Conservation (phyloP, 2,329 filamentous ascomycete species). For the Monosporascus ibericus region DNA sequence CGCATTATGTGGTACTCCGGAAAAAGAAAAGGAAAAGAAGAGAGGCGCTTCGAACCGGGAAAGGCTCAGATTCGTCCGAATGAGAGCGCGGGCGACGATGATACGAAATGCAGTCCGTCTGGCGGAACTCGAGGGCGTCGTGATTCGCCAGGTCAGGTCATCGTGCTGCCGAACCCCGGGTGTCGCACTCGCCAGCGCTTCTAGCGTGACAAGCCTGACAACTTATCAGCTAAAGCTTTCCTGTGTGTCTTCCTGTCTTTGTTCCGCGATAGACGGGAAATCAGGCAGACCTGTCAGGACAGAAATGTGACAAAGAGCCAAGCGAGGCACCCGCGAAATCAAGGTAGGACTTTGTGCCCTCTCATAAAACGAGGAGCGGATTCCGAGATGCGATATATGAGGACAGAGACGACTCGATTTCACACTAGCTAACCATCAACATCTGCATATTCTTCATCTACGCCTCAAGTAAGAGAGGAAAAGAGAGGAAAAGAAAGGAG, state of each 20-base stretch:
- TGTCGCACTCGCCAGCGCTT: not conserved
- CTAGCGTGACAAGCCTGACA: not conserved
- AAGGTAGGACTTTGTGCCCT: not conserved
- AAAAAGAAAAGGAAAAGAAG: slow-evolving; percentile 4
- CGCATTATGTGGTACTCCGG: slow-evolving; percentile 9
- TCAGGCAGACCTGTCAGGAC: not conserved
- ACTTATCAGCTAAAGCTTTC: not conserved
- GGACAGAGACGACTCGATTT: not conserved
- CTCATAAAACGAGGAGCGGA: not conserved
- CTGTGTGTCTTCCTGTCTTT: not conserved
- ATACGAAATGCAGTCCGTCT: not conserved
- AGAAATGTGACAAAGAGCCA: not conserved
- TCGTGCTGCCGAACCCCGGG: not conserved
- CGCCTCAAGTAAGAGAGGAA: not conserved
- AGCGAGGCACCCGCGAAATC: not conserved
- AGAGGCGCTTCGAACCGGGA: not conserved
- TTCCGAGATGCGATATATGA: not conserved
- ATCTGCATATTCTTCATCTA: not conserved
- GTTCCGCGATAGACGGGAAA: not conserved
- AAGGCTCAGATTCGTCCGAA: slow-evolving; percentile 8
- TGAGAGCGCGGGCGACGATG: slow-evolving; percentile 3
- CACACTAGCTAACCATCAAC: not conserved
- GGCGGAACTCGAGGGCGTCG: not conserved
- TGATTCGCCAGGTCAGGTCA: not conserved
- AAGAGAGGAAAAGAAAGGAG: not conserved